phyloP scores from a whole-genome alignment of 257 asterid species.

The Nicotiana obtusifolia region DNA sequence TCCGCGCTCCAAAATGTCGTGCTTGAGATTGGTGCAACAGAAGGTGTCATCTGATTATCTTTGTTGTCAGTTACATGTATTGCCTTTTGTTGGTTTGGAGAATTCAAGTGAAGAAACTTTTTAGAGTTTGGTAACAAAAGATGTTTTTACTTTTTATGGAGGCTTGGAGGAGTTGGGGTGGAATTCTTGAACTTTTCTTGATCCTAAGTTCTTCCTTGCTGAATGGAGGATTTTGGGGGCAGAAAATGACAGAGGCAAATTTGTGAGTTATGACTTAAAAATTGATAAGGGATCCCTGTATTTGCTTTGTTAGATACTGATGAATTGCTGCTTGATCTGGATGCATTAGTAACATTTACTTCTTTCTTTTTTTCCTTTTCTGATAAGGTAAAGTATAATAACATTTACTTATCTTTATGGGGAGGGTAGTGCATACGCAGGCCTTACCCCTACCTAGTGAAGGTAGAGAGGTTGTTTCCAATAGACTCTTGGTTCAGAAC shows the following conservation, averaged over 20 bases:
- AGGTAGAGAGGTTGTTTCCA: no score
- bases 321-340: not conserved
- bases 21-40: not conserved
- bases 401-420: no score
- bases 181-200: not conserved
- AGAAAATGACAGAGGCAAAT: not conserved
- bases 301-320: not conserved
- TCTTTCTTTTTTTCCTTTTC: no score
- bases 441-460: no score
- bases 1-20: not conserved
- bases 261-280: not conserved
- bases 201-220: not conserved
- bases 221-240: not conserved
- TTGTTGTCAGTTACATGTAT: not conserved
- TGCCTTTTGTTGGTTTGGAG: not conserved
- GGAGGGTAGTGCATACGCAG: no score
- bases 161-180: not conserved
- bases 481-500: no score
- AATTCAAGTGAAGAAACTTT: not conserved
- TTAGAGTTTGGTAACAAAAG: not conserved
- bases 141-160: not conserved
- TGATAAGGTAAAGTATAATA: no score
- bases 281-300: not conserved
- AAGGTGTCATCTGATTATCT: not conserved
- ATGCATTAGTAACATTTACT: not conserved